Evolutionary conservation across 148 eudicot genomes (phyloP), one percentile per base, ranked within the genome.

Genomic region (Spergularia marina): DNA sequence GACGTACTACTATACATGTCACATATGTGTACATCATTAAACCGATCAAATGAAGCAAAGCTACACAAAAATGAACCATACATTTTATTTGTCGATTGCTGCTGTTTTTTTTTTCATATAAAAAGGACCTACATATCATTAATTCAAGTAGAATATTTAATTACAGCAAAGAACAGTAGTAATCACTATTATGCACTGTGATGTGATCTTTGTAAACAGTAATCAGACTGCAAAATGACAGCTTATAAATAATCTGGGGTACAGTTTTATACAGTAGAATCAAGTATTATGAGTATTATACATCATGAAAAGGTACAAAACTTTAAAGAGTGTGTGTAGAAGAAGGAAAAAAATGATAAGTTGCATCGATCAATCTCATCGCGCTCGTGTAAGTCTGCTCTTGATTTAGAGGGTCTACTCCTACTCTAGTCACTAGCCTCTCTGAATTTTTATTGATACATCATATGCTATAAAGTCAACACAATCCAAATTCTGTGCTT

Each of bases 281-380:
- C 36, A 30, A 69, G 49, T 54, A 49, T 53, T 47, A 67, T 11
- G 36, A 47, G 49, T 44, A 44, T 9, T 4, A 6, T 7, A 49
- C 6, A 51, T 69, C 5, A 20, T 12, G 17, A 69, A 49, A 49
- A 49, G 54, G 49, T 65, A 49, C 53, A 41, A 41, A 12, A 3
- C 12, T 21, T 18, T 44, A 44, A 44, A 9, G 49, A 44, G 49
- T 6, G 36, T 30, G 36, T 30, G 36, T 30, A 17, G 55, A 67
- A 7, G 13, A 12, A 52, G 12, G 21, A 69, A 69, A 53, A 69
- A n/a, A 69, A 69, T 69, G 72, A 69, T 51, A 69, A 14, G 72
- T 69, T 69, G 72, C 72, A 69, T 69, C 70, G 44, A 64, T 64
- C 70, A 66, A 64, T 64, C 68, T 64, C n/a, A 44, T 66, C 72